Conservation (phyloP, 148 eudicot species). For the Nyssa sinensis region DNA sequence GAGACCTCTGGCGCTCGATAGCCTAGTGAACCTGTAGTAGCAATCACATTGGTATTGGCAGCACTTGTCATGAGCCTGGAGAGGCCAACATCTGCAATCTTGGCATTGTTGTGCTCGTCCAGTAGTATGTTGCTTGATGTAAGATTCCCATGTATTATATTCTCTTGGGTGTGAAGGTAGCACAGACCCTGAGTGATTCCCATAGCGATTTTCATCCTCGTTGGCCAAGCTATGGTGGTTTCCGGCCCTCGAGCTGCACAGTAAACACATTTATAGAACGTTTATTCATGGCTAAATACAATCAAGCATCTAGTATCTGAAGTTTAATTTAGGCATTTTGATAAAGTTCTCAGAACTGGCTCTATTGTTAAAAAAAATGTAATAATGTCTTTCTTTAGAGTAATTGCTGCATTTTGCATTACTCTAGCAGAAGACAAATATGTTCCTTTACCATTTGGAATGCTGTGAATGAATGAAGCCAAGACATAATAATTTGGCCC, state of each 20-base stretch:
- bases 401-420: no score
- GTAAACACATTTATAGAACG: background rate
- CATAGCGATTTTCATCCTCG: conserved; percentile 80
- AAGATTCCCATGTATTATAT: conserved; percentile 68
- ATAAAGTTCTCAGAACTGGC: no score
- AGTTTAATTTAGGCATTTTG: no score
- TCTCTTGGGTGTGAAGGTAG: conserved; percentile 66
- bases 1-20: conserved; percentile 91
- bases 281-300: no score
- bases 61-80: conserved; percentile 72
- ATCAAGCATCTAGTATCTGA: no score
- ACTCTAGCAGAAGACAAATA: no score
- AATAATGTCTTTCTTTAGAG: no score
- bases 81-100: conserved; percentile 75
- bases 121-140: conserved; percentile 71
- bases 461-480: no score
- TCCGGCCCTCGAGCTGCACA: conserved; percentile 87
- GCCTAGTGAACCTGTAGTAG: conserved; percentile 70
- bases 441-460: no score
- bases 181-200: conserved; percentile 69
- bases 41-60: conserved; percentile 65
- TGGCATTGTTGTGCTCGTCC: conserved; percentile 58
- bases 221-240: conserved; percentile 62
- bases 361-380: no score
- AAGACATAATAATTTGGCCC: no score